Evolutionary conservation across 768 basidiomycete species (phyloP), one percentile per base, ranked within the genome.

Genomic region (Dentipellis fragilis): DNA sequence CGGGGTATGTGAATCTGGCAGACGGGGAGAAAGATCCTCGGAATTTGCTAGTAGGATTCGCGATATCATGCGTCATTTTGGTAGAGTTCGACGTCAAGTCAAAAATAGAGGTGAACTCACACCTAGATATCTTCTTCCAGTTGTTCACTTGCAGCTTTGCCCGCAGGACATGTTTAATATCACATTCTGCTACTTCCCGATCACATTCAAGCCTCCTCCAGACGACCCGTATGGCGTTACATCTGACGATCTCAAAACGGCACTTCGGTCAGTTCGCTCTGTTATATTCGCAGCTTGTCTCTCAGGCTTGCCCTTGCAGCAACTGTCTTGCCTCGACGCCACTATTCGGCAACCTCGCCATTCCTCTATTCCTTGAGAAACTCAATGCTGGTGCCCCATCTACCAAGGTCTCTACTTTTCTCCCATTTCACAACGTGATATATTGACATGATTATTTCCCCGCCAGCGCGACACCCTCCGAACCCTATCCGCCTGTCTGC

Each of bases 11-110:
- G 34, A 65, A 67, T 50, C 70, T 98, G n/a, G 93, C 84, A 4
- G 89, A 96, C 55, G 94, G 93, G 14, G 96, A 99, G 71, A 98
- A 98, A 64, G 96, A 99, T 66, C 96, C 96, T 34, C 78, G 96
- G 16, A 99, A 98, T 70, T 75, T 99, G 8, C 75, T 96, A 60
- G 64, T 95, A 10, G 89, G 89, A 23, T 99, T 98, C 67, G 83
- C 87, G 4, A 89, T 98, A 56, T 85, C 83, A 54, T 79, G 83
- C n/a, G 86, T 92, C 8, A 77, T 98, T 38, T 68, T 94, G 6
- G 80, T 92, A 36, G 93, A 97, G 59, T 97, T 97, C 62, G 87
- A 96, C 57, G 79, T 91, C 36, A 71, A 78, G 16, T 72, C 77
- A 38, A 75, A 81, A 57, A 74, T 92, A 37, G 94, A 98, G 73